Conservation (phyloP, 192 early-diverging fungal species). For the Pilaira anomala region DNA sequence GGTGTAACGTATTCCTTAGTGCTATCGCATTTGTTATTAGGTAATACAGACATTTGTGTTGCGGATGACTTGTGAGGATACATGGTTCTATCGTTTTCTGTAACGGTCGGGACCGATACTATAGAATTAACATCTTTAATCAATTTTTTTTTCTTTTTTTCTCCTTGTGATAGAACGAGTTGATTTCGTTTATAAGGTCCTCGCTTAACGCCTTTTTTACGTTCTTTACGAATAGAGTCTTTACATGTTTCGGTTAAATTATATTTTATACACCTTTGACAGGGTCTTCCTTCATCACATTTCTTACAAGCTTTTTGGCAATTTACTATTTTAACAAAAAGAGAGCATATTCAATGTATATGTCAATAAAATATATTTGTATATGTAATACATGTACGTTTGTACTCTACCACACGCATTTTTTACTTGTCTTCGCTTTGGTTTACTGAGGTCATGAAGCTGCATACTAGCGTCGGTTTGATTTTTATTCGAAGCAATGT, state of each 20-base stretch:
- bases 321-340: constrained; percentile 50
- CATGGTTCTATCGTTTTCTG: too few relatives aligned
- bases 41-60: too few relatives aligned
- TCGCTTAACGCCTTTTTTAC: constrained; percentile 78
- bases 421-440: constrained; percentile 73
- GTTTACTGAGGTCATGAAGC: constrained; percentile 3
- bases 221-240: constrained; percentile 74
- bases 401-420: constrained; percentile 78
- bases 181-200: constrained; percentile 67
- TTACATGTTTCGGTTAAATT: constrained; percentile 62
- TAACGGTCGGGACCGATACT: too few relatives aligned
- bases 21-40: too few relatives aligned
- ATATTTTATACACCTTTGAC: constrained; percentile 74
- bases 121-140: too few relatives aligned
- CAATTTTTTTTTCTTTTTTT: not conserved
- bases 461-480: too few relatives aligned
- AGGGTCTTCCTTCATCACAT: constrained; percentile 82
- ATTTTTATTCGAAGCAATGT: too few relatives aligned
- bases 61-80: too few relatives aligned
- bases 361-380: not conserved
- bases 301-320: constrained; percentile 91
- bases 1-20: too few relatives aligned
- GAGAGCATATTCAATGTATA: not conserved
- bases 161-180: not conserved
- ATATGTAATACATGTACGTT: not conserved